Evolutionary conservation across 768 basidiomycete genomes (phyloP).

Genomic region (Termitomyces titanicus): DNA sequence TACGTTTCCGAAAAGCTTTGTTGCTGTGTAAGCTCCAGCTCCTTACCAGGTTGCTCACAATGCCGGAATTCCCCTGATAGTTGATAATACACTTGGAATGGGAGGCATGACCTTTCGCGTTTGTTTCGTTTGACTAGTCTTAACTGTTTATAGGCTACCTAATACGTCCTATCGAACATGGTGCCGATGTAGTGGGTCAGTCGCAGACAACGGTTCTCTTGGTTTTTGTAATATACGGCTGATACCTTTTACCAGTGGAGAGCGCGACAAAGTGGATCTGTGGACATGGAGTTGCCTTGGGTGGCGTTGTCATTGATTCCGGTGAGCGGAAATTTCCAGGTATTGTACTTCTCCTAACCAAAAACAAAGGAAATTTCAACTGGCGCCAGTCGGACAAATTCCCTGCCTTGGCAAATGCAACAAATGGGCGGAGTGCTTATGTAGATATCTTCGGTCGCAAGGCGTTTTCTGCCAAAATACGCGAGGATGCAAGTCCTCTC

Average conservation of each 20-base stretch:
- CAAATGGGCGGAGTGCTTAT: background rate
- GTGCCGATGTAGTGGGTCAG: slow-evolving; percentile 40
- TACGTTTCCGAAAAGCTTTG: background rate
- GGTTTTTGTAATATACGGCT: background rate
- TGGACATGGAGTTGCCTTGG: background rate
- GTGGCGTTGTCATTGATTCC: slow-evolving; percentile 2
- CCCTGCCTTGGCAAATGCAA: background rate
- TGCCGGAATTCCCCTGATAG: slow-evolving; percentile 36
- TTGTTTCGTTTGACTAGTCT: background rate
- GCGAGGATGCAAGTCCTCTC: background rate
- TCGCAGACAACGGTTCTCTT: background rate
- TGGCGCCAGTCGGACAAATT: slow-evolving; percentile 1
- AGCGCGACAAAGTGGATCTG: slow-evolving; percentile 5
- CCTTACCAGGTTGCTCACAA: slow-evolving; percentile 43
- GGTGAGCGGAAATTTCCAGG: background rate
- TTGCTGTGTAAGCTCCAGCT: background rate
- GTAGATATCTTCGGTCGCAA: background rate
- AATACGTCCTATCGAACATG: slow-evolving; percentile 63
- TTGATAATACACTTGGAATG: slow-evolving; percentile 21
- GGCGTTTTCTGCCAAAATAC: slow-evolving; percentile 1
- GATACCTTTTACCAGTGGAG: background rate
- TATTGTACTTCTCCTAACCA: background rate
- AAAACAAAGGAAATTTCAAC: background rate
- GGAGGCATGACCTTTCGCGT: slow-evolving; percentile 32
- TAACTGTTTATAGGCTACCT: slow-evolving; percentile 41